phyloP scores from a whole-genome alignment of 345 rosid genomes.

The Citrus glauca region DNA sequence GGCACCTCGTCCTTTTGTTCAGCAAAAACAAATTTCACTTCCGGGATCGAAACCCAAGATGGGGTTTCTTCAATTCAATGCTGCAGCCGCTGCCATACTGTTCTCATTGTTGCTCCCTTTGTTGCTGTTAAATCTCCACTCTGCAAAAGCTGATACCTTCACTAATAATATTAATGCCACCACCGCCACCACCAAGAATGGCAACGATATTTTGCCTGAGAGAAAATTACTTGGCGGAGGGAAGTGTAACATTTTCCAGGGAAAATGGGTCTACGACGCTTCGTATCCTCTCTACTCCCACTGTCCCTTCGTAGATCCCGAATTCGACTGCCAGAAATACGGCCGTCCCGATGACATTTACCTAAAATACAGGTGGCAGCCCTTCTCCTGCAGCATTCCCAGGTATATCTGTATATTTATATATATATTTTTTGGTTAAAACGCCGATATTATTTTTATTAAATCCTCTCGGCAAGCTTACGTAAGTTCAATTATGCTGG shows the following conservation, averaged over 20 bases:
- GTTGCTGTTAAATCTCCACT: neutral
- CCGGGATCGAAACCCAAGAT: conserved; percentile 21
- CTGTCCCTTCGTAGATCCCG: conserved; percentile 57
- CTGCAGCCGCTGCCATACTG: neutral
- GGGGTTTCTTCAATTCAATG: conserved; percentile 30
- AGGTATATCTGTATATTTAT: conserved; percentile 20
- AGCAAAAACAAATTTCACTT: neutral
- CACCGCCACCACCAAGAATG: neutral
- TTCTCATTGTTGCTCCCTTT: conserved; percentile 13
- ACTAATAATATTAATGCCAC: neutral
- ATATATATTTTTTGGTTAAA: too few relatives aligned
- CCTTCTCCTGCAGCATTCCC: conserved; percentile 50
- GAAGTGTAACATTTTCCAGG: conserved; percentile 45
- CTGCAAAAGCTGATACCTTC: conserved; percentile 14
- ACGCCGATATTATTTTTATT: too few relatives aligned
- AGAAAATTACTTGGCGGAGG: conserved; percentile 22
- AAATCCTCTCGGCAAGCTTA: neutral
- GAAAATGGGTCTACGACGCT: conserved; percentile 57
- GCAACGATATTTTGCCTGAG: neutral
- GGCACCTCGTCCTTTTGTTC: conserved; percentile 11
- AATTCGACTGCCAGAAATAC: conserved; percentile 53
- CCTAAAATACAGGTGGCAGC: conserved; percentile 66
- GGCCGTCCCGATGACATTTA: conserved; percentile 51
- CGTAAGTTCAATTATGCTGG: too few relatives aligned
- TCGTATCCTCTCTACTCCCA: conserved; percentile 48